A percentile compares a stretch with the other conserved stretches of the same genome.
Evolutionary conservation across 2,329 filamentous ascomycete genomes (phyloP).

Genomic region (Niveomyces coronatus): DNA sequence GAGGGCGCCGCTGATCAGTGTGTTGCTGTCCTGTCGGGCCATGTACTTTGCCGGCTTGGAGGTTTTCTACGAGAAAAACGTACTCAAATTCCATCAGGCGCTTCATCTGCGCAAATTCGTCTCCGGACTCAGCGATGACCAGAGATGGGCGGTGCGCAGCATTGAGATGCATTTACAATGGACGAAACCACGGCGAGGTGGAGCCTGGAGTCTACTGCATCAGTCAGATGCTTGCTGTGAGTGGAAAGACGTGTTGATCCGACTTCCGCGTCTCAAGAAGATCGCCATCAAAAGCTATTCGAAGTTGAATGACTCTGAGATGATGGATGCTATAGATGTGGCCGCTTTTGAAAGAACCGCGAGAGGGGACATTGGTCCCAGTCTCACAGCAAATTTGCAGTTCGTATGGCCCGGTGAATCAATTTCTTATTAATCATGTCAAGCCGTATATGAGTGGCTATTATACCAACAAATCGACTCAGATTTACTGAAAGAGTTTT

Average conservation of each 20-base stretch:
- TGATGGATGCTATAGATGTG: background rate
- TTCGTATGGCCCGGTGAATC: too few relatives aligned
- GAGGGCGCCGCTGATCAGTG: conserved; percentile 4
- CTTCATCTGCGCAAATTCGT: conserved; percentile 4
- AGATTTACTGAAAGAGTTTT: too few relatives aligned
- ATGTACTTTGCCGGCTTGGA: conserved; percentile 7
- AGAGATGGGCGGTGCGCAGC: background rate
- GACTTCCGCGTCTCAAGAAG: background rate
- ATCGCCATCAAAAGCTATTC: background rate
- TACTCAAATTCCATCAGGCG: conserved; percentile 1
- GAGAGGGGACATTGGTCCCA: background rate
- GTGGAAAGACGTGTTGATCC: conserved; percentile 4
- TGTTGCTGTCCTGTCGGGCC: conserved; percentile 6
- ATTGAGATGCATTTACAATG: background rate
- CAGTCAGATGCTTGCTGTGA: background rate
- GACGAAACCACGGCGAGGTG: background rate
- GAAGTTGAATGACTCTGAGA: background rate
- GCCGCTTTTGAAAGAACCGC: background rate
- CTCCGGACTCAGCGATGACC: background rate
- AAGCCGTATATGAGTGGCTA: too few relatives aligned
- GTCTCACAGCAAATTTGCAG: too few relatives aligned
- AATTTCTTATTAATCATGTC: too few relatives aligned
- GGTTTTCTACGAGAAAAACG: conserved; percentile 1
- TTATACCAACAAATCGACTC: too few relatives aligned
- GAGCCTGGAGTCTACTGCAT: conserved; percentile 4